Evolutionary conservation across 2,329 filamentous ascomycete species (phyloP), one percentile per base, ranked within the genome.

Genomic region (Hypoxylon sp.): DNA sequence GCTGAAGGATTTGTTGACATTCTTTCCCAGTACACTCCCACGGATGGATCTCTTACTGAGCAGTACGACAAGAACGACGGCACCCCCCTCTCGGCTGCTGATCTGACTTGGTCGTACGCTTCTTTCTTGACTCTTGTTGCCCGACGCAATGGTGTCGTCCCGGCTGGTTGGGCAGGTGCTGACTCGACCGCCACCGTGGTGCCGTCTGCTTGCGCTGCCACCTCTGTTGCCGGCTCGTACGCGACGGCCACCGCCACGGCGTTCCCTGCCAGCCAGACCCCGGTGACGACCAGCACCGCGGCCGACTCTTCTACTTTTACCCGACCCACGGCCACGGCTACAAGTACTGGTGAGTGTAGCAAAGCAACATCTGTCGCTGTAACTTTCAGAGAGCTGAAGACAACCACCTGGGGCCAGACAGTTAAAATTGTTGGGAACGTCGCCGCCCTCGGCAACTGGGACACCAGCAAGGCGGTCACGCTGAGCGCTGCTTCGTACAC

Each of bases 41-140:
- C 76, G 1, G 81, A 84, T 57, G 89, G 88, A n/a, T 79, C 79
- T 1, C 67, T 90, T 9, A 74, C 83, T 1, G 88, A 91, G 72
- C 87, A 90, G 67, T 90, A 81, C 62, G 76, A 80, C 58, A 79
- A 78, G 60, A 69, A 71, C 46, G 72, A 67, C 31, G 84, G 80
- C 20, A 57, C 63, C 0, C 84, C 83, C 1, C 71, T 86, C 3
- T 88, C 85, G 1, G 88, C 87, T 1, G 71, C 74, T 12, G 84
- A 90, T 57, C 69, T 84, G 7, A 83, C 81, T 4, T 69, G 67
- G 67, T 67, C 64, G n/a, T 69, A 69, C 36, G 67, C 67, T 21
- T 57, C 67, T 3, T 86, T 90, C 68, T 72, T 90, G 35, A 87
- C 86, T 0, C 80, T 81, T n/a, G 71, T 75, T 16, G 77, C 77